phyloP scores from a whole-genome alignment of 192 early-diverging fungal species.

The Chytriomyces sp. region DNA sequence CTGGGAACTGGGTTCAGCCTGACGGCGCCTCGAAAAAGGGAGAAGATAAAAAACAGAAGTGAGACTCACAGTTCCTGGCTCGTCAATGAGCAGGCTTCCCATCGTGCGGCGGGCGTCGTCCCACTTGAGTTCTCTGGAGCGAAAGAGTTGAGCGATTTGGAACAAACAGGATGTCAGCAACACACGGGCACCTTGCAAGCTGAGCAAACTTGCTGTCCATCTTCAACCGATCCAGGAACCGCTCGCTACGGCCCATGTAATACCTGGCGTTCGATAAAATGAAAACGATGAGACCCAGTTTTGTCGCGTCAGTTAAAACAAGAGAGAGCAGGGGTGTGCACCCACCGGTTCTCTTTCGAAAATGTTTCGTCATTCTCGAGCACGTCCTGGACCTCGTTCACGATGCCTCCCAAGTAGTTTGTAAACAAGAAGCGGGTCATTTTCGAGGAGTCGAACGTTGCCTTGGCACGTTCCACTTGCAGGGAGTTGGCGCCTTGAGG shows the following conservation, averaged over 20 bases:
- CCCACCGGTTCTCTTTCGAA: conserved; percentile 58
- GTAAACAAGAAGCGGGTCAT: conserved; percentile 74
- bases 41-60: conserved; percentile 24
- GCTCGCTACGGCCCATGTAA: conserved; percentile 74
- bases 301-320: too few relatives aligned
- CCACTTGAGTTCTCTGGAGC: conserved; percentile 60
- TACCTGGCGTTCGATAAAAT: conserved; percentile 48
- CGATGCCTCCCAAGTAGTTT: conserved; percentile 61
- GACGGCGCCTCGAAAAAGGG: too few relatives aligned
- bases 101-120: conserved; percentile 55
- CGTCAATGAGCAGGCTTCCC: conserved; percentile 62
- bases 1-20: neutral
- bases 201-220: conserved; percentile 70
- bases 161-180: neutral
- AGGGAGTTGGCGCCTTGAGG: conserved; percentile 50
- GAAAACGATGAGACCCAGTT: neutral
- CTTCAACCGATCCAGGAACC: conserved; percentile 62
- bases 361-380: conserved; percentile 76
- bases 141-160: neutral
- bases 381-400: conserved; percentile 63
- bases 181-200: conserved; percentile 40
- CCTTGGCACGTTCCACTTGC: conserved; percentile 68
- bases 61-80: conserved; percentile 56
- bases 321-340: neutral
- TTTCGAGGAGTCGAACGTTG: conserved; percentile 67